phyloP scores from a whole-genome alignment of 345 rosid genomes.

The Angophora floribunda region DNA sequence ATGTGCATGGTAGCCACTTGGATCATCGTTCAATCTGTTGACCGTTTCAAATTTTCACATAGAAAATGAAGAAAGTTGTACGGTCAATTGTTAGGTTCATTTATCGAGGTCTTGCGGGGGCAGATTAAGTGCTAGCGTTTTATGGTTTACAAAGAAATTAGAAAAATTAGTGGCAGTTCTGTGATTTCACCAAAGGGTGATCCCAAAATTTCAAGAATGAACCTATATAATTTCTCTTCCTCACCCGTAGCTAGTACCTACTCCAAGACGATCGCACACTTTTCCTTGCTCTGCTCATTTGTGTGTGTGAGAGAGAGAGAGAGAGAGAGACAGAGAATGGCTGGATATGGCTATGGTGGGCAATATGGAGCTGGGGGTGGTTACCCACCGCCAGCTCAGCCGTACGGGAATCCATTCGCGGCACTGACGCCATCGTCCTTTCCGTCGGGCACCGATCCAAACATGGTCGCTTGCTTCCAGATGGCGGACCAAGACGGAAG shows the following conservation, averaged over 20 bases:
- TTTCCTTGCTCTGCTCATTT: not conserved
- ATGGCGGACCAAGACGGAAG: slow-evolving; percentile 77
- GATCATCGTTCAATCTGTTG: not conserved
- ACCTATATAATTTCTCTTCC: not conserved
- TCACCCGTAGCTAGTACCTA: not conserved
- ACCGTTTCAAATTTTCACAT: not conserved
- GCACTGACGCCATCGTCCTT: slow-evolving; percentile 64
- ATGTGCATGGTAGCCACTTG: not conserved
- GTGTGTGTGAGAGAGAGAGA: not conserved
- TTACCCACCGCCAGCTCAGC: not conserved
- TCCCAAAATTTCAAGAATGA: not conserved
- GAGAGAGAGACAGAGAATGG: not conserved
- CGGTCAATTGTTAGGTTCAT: not conserved
- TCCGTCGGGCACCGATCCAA: slow-evolving; percentile 73
- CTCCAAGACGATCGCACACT: not conserved
- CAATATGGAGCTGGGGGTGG: not conserved
- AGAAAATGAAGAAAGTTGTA: not conserved
- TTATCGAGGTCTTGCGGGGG: not conserved
- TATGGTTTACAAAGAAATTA: not conserved
- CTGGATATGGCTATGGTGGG: not conserved
- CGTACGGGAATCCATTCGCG: slow-evolving; percentile 52
- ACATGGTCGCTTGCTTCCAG: slow-evolving; percentile 65
- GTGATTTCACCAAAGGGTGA: not conserved
- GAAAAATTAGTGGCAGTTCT: not conserved
- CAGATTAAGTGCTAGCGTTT: not conserved